phyloP scores from a whole-genome alignment of 1,139 yeast genomes.

The Geotrichum histeridarum region DNA sequence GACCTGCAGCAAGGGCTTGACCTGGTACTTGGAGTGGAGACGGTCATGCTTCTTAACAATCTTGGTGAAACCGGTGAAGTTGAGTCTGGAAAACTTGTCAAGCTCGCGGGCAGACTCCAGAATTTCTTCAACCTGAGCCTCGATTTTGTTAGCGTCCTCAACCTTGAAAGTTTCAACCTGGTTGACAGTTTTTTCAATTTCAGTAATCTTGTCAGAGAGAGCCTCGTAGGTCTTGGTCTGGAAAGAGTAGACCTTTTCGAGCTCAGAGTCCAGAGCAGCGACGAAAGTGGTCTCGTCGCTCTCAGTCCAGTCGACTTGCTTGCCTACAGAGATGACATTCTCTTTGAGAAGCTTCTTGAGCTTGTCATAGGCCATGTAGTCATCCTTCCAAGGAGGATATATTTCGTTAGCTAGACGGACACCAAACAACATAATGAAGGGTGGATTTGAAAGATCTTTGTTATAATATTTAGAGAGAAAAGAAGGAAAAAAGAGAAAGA shows the following conservation, averaged over 20 bases:
- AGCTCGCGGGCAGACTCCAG: conserved; percentile 75
- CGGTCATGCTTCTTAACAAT: conserved; percentile 96
- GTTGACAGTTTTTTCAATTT: conserved; percentile 47
- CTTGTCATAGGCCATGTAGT: conserved; percentile 73
- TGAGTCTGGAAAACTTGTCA: conserved; percentile 83
- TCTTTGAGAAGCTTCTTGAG: conserved; percentile 82
- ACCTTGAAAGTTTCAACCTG: conserved; percentile 30
- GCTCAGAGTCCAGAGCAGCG: conserved; percentile 69
- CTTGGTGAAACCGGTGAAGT: conserved; percentile 90
- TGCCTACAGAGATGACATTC: conserved; percentile 46
- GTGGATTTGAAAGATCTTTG: background rate
- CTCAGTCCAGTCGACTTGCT: conserved; percentile 55
- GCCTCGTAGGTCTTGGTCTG: conserved; percentile 68
- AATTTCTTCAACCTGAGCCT: conserved; percentile 63
- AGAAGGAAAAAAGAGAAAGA: background rate
- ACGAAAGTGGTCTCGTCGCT: conserved; percentile 82
- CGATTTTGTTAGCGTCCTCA: conserved; percentile 51
- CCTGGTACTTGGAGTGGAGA: conserved; percentile 77
- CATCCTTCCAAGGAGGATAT: conserved; percentile 82
- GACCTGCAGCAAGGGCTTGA: conserved; percentile 81
- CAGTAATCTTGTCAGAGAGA: conserved; percentile 58
- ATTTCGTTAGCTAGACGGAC: conserved; percentile 74
- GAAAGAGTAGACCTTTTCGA: conserved; percentile 90
- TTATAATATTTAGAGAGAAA: background rate
- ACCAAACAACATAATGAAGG: conserved; percentile 67